Conservation (phyloP, 768 basidiomycete genomes). For the Suillus fuscotomentosus region DNA sequence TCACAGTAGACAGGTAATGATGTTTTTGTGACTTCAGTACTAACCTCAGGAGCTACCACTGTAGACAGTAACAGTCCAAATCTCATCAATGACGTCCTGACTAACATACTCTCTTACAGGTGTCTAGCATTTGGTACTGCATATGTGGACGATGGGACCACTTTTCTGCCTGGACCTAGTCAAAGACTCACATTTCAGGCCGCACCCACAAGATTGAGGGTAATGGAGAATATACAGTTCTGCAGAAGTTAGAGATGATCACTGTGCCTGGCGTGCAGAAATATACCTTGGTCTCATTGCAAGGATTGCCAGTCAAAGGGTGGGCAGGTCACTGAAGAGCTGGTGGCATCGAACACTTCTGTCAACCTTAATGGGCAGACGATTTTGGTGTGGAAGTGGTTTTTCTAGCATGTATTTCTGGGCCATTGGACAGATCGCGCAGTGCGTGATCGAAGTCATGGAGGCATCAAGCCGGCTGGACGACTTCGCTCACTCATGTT, state of each 20-base stretch:
- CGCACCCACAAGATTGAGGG: conserved; percentile 38
- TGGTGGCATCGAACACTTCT: conserved; percentile 38
- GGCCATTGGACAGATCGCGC: background rate
- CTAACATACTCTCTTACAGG: conserved; percentile 33
- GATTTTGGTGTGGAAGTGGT: conserved; percentile 34
- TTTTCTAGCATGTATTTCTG: background rate
- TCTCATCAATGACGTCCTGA: background rate
- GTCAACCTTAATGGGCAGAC: conserved; percentile 43
- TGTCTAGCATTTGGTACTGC: conserved; percentile 59
- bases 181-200: conserved; percentile 46
- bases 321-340: conserved; percentile 40
- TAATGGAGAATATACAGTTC: conserved; percentile 33
- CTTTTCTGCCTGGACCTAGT: conserved; percentile 53
- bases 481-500: background rate
- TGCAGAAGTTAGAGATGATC: conserved; percentile 47
- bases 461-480: background rate
- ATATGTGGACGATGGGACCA: conserved; percentile 72
- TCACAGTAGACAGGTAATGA: conserved; percentile 61
- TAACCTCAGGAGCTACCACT: conserved; percentile 62
- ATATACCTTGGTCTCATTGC: conserved; percentile 40
- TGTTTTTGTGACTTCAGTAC: conserved; percentile 75
- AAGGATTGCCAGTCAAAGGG: conserved; percentile 30
- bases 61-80: conserved; percentile 51
- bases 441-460: background rate
- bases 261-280: conserved; percentile 57